Percentiles rank a stretch among this genome's conserved stretches.
These are phyloP conservation scores for Sarocladium kiliense DNA, from an alignment of 2,329 filamentous ascomycete species.

Conservation along the genomic window DNA sequence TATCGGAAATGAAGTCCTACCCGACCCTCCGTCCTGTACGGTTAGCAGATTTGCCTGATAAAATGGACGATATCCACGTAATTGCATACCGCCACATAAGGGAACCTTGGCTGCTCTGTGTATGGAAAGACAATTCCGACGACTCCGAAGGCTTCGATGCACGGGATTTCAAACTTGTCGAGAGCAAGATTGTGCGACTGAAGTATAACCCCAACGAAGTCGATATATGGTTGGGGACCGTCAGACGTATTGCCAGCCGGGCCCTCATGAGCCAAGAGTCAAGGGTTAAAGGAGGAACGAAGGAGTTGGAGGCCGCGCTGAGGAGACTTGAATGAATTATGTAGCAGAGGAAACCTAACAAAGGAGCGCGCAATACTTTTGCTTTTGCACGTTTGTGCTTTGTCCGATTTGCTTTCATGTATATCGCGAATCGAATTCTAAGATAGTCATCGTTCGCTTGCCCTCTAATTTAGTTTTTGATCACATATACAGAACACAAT, in stretches of 20 bases:
- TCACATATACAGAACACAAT: too few species aligned
- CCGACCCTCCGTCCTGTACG: not conserved
- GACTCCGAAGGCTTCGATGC: too few species aligned
- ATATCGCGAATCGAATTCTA: not conserved
- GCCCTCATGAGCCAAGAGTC: not conserved
- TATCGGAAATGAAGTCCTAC: not conserved
- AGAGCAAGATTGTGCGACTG: not conserved
- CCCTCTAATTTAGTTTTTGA: not conserved
- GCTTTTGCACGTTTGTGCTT: not conserved
- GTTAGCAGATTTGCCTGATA: not conserved
- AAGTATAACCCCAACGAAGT: not conserved
- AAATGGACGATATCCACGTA: not conserved
- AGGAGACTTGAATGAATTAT: not conserved
- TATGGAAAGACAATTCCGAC: not conserved
- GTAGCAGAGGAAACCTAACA: not conserved
- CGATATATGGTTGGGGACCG: not conserved
- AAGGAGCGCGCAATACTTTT: not conserved
- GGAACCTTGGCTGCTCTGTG: not conserved
- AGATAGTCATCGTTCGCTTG: not conserved
- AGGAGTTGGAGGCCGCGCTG: not conserved
- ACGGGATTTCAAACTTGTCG: too few species aligned
- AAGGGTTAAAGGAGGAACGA: not conserved
- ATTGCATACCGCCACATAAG: not conserved
- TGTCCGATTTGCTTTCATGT: not conserved
- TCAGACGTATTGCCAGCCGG: not conserved